Conservation (phyloP, 148 eudicot genomes). For the Bassia scoparia region DNA sequence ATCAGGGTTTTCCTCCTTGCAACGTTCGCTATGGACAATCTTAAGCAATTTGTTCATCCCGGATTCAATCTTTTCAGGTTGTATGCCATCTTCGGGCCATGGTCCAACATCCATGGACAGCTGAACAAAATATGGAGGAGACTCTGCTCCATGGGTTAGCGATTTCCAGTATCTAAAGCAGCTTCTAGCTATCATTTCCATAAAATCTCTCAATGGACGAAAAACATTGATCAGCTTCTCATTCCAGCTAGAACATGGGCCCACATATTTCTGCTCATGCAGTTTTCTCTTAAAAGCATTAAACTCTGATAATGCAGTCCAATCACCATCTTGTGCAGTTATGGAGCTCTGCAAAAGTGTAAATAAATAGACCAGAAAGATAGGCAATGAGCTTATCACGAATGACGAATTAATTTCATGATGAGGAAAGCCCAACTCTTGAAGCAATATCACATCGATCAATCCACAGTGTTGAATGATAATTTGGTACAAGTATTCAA, state of each 20-base stretch:
- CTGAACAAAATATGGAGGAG: slow-evolving; percentile 95
- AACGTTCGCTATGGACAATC: slow-evolving; percentile 66
- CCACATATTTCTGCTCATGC: slow-evolving; percentile 30
- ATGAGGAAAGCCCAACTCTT: slow-evolving; percentile 73
- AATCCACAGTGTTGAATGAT: slow-evolving; percentile 93
- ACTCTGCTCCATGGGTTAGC: slow-evolving; percentile 85
- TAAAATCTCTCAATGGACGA: slow-evolving; percentile 38
- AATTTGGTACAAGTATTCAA: slow-evolving; percentile 87
- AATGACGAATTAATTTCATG: slow-evolving; percentile 68
- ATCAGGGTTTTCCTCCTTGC: slow-evolving; percentile 52
- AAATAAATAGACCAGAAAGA: slow-evolving; percentile 83
- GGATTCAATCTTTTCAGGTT: slow-evolving; percentile 91
- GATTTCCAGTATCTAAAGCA: slow-evolving; percentile 76
- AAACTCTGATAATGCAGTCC: slow-evolving; percentile 58
- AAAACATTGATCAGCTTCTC: slow-evolving; percentile 41
- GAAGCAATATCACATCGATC: slow-evolving; percentile 47
- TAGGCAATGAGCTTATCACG: slow-evolving; percentile 73
- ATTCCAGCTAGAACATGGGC: slow-evolving; percentile 46
- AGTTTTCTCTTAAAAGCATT: slow-evolving; percentile 36
- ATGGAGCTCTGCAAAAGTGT: slow-evolving; percentile 94
- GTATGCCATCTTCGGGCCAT: slow-evolving; percentile 98
- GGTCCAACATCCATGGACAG: slow-evolving; percentile 76
- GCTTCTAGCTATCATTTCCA: slow-evolving; percentile 48
- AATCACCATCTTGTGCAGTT: slow-evolving; percentile 86
- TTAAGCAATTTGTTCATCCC: slow-evolving; percentile 66